Conservation (phyloP, 2,329 filamentous ascomycete species). For the Dryadomyces quercus-mongolicae region DNA sequence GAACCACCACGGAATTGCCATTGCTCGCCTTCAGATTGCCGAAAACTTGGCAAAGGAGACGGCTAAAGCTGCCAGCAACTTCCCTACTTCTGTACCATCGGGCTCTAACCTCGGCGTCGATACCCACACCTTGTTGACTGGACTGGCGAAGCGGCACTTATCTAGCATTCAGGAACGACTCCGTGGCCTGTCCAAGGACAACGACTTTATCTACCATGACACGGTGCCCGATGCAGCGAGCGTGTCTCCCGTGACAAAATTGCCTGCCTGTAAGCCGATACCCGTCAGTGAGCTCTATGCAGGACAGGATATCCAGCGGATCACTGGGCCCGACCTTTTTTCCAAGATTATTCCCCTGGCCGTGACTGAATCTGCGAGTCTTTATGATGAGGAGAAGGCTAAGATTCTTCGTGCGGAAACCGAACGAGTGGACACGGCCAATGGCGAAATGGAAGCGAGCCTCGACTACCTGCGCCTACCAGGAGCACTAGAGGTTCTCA, state of each 20-base stretch:
- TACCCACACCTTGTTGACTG: slow-evolving; percentile 59
- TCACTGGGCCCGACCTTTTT: slow-evolving; percentile 94
- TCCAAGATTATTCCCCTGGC: slow-evolving; percentile 92
- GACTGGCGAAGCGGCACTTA: slow-evolving; percentile 73
- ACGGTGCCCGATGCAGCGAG: slow-evolving; percentile 76
- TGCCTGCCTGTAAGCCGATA: slow-evolving; percentile 92
- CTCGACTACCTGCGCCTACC: slow-evolving; percentile 88
- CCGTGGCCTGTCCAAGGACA: slow-evolving; percentile 70
- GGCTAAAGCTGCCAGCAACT: slow-evolving; percentile 60
- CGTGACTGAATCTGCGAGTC: slow-evolving; percentile 89
- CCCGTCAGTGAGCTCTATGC: slow-evolving; percentile 94
- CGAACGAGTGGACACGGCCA: slow-evolving; percentile 83
- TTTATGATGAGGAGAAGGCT: slow-evolving; percentile 98
- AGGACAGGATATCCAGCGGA: slow-evolving; percentile 91
- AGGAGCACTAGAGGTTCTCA: slow-evolving; percentile 77
- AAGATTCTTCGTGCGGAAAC: slow-evolving; percentile 89
- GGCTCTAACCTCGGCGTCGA: slow-evolving; percentile 78
- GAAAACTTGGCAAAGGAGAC: slow-evolving; percentile 72
- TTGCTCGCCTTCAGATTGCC: slow-evolving; percentile 71
- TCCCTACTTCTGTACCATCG: slow-evolving; percentile 67
- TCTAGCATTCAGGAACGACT: slow-evolving; percentile 73
- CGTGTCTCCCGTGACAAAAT: slow-evolving; percentile 70
- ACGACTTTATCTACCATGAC: slow-evolving; percentile 97
- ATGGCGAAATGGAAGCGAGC: slow-evolving; percentile 91
- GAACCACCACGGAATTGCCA: slow-evolving; percentile 73